Evolutionary conservation across 2,329 filamentous ascomycete species (phyloP), one percentile per base, ranked within the genome.

Genomic region (Aureobasidium vineae): DNA sequence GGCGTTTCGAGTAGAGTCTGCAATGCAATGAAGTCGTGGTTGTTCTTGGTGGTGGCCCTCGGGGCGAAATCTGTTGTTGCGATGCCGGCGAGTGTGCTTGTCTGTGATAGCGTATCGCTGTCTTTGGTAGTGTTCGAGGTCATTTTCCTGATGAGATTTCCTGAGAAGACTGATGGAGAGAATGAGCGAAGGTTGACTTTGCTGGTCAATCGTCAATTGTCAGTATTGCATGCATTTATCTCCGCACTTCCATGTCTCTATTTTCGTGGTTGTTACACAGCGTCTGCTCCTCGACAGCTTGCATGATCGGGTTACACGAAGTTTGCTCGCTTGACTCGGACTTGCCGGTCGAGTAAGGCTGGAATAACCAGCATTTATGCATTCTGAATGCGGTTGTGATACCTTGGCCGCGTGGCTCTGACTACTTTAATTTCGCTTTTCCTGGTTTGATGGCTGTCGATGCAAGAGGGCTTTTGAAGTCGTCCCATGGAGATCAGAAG

Each of bases 1-100:
- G 56, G 56, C 10, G 56, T 36, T 16, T 60, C 56, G 26, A 60
- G 56, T 23, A 60, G 28, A 10, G 56, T 60, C 33, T 60, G 56
- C 5, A 60, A 5, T 3, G 56, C 56, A 10, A 60, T 26, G 5
- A 60, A 60, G 5, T 57, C 38, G 2, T 26, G 21, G 6, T 19
- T 45, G 19, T 26, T 31, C 15, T 53, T n/a, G 10, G 11, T 41
- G 53, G 3, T 21, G 13, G 11, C 13, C 38, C n/a, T 15, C 1
- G 56, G 28, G 5, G 41, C 56, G 28, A 47, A 60, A n/a, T 60
- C 56, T 60, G 56, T 26, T 21, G 28, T 60, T 60, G 56, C 8
- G 7, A 43, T 23, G 5, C 38, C 16, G n/a, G 28, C 8, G 19
- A 60, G 56, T 15, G 56, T 60, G 41, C 56, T 60, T 21, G 56